These are phyloP conservation scores for Fraxinus xanthoxyloides DNA, from an alignment of 305 asterid species.

Conservation along the genomic window DNA sequence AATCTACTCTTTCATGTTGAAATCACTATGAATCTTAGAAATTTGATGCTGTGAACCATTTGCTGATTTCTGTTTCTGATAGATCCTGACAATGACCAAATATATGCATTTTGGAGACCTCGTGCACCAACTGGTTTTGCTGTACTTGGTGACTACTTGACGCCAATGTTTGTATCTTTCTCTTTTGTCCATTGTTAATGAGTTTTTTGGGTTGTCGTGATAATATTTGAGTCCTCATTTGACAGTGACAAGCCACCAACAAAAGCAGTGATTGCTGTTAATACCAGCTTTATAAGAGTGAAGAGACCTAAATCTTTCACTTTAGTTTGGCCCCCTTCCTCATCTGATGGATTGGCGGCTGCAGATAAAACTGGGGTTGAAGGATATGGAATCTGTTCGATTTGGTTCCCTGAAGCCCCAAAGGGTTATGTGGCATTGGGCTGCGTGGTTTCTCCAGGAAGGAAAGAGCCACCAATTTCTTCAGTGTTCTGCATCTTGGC, in stretches of 20 bases:
- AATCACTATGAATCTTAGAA: neutral
- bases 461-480: conserved; percentile 62
- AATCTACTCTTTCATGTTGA: conserved; percentile 12
- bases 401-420: conserved; percentile 98
- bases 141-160: conserved; percentile 85
- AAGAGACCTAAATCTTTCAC: conserved; percentile 84
- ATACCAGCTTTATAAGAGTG: conserved; percentile 77
- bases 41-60: conserved; percentile 14
- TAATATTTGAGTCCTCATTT: conserved; percentile 23
- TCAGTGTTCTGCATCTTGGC: conserved; percentile 85
- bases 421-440: conserved; percentile 91
- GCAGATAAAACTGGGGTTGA: conserved; percentile 26
- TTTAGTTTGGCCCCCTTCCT: conserved; percentile 62
- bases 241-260: conserved; percentile 92
- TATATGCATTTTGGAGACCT: conserved; percentile 90
- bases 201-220: conserved; percentile 6
- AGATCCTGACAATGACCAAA: conserved; percentile 54
- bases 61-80: conserved; percentile 22
- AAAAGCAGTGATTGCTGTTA: conserved; percentile 85
- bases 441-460: conserved; percentile 85
- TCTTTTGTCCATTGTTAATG: conserved; percentile 14
- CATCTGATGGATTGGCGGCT: conserved; percentile 28
- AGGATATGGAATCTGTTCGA: conserved; percentile 54
- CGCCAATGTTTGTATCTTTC: conserved; percentile 71
- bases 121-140: conserved; percentile 96